phyloP scores from a whole-genome alignment of 2,329 filamentous ascomycete genomes.

The Conoideocrella luteorostrata region DNA sequence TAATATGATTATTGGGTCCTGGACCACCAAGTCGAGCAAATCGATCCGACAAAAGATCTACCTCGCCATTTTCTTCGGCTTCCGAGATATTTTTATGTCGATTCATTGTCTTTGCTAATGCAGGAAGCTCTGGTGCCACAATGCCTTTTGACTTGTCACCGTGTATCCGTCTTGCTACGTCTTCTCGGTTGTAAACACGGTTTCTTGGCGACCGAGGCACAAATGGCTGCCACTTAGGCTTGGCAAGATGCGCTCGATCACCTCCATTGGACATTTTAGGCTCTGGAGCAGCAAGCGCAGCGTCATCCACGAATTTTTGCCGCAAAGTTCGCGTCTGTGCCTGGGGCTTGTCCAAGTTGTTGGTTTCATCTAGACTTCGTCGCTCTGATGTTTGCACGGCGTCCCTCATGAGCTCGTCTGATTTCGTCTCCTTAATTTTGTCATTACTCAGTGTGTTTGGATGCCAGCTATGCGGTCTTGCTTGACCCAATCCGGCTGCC shows the following conservation, averaged over 20 bases:
- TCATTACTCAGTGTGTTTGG: conserved; percentile 10
- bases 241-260: conserved; percentile 22
- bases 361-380: conserved; percentile 7
- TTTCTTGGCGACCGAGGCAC: conserved; percentile 35
- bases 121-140: conserved; percentile 20
- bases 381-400: not conserved
- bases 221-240: conserved; percentile 35
- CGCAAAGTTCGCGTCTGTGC: conserved; percentile 22
- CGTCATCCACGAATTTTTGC: conserved; percentile 29
- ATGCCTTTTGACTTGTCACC: conserved; percentile 19
- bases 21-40: conserved; percentile 39
- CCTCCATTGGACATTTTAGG: conserved; percentile 12
- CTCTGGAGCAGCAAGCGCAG: conserved; percentile 10
- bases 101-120: conserved; percentile 18
- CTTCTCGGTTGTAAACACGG: conserved; percentile 29
- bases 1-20: conserved; percentile 21
- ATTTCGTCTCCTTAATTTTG: conserved; percentile 13
- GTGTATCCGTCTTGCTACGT: conserved; percentile 23
- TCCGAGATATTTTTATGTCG: conserved; percentile 10
- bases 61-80: conserved; percentile 24
- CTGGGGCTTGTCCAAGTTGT: conserved; percentile 9
- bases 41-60: conserved; percentile 40
- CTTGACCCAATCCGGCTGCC: conserved; percentile 13
- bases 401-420: conserved; percentile 11
- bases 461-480: conserved; percentile 25